phyloP scores from a whole-genome alignment of 768 basidiomycete species.

The Rhizopogon rudus region DNA sequence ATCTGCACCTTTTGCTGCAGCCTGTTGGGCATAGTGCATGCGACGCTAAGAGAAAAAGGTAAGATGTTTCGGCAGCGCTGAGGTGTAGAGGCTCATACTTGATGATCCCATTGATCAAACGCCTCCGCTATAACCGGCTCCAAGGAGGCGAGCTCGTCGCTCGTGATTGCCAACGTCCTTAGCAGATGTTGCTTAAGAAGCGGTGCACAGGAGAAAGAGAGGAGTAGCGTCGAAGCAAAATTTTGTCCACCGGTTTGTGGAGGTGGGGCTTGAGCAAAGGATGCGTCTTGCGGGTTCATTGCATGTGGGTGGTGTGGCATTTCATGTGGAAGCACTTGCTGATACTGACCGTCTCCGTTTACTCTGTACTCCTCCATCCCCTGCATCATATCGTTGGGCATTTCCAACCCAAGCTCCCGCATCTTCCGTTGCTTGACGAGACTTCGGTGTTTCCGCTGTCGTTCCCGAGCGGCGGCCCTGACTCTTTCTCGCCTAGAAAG shows the following conservation, averaged over 20 bases:
- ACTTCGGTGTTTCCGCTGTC: conserved; percentile 78
- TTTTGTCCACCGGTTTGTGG: conserved; percentile 59
- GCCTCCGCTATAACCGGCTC: conserved; percentile 80
- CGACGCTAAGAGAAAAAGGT: conserved; percentile 31
- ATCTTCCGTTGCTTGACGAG: conserved; percentile 77
- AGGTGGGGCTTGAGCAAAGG: conserved; percentile 54
- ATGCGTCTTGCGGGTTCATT: conserved; percentile 46
- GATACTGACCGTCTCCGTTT: conserved; percentile 37
- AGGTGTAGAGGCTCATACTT: conserved; percentile 40
- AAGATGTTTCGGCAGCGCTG: background rate
- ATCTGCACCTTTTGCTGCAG: conserved; percentile 24
- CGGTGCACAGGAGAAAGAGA: conserved; percentile 73
- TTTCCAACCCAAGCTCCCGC: conserved; percentile 77
- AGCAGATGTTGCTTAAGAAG: conserved; percentile 72
- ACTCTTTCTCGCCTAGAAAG: conserved; percentile 62
- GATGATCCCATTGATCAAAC: conserved; percentile 84
- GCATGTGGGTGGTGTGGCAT: conserved; percentile 25
- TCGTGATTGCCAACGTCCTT: conserved; percentile 67
- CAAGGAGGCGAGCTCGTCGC: conserved; percentile 72
- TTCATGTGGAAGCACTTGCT: conserved; percentile 31
- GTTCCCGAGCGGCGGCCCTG: conserved; percentile 70
- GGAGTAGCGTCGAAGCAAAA: conserved; percentile 72
- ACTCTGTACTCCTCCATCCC: conserved; percentile 67
- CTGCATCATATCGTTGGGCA: conserved; percentile 67
- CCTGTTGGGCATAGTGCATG: conserved; percentile 39